Evolutionary conservation across 441 rosid species (phyloP).

Genomic region (Pelargonium myrrhifolium): DNA sequence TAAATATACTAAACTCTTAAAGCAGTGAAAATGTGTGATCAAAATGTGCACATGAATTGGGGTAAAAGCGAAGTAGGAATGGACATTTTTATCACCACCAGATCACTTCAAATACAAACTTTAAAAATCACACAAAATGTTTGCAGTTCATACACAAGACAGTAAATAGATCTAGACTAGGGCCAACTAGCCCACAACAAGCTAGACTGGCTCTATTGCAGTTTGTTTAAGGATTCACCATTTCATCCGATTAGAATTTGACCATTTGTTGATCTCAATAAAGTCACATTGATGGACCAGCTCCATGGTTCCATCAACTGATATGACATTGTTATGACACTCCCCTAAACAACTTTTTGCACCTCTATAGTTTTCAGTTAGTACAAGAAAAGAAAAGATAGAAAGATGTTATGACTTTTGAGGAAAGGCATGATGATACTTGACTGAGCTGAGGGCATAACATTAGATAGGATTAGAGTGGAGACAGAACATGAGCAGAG

Average conservation of each 20-base stretch:
- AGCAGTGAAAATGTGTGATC: neutral
- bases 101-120: neutral
- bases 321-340: neutral
- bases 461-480: no score
- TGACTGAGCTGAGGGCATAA: no score
- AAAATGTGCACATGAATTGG: neutral
- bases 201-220: neutral
- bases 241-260: neutral
- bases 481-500: no score
- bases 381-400: neutral
- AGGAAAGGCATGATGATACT: no score
- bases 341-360: neutral
- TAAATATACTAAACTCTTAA: neutral
- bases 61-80: neutral
- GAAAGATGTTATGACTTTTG: no score
- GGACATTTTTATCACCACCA: conserved; percentile 3
- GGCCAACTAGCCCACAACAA: neutral
- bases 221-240: neutral
- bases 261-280: neutral
- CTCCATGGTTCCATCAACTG: neutral
- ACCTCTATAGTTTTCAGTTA: neutral
- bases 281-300: neutral
- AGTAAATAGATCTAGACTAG: neutral
- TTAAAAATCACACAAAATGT: neutral
- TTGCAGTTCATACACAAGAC: neutral